A percentile compares a stretch with the other conserved stretches of the same genome.
These are phyloP conservation scores for Gonium pectorale DNA, from an alignment of 139 green algal species.

Conservation along the genomic window DNA sequence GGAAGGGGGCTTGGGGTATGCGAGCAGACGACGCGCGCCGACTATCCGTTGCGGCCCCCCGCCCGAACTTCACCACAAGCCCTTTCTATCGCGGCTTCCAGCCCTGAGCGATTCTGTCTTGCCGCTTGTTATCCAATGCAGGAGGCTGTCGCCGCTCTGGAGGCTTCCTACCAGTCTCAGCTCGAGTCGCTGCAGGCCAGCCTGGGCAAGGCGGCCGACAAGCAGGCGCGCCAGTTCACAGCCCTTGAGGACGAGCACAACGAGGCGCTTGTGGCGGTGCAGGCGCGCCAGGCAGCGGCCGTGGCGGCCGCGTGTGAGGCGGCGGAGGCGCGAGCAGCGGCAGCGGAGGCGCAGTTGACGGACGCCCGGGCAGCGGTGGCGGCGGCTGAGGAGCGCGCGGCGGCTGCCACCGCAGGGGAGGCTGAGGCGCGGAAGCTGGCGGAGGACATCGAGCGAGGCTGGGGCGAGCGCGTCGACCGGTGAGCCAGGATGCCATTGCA, in stretches of 20 bases:
- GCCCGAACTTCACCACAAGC: too few species aligned
- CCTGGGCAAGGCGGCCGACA: slow-evolving; percentile 13
- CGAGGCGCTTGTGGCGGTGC: slow-evolving; percentile 4
- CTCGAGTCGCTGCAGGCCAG: slow-evolving; percentile 15
- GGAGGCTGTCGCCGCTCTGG: not conserved
- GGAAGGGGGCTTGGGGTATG: too few species aligned
- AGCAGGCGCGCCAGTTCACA: slow-evolving; percentile 24
- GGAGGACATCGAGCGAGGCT: slow-evolving; percentile 28
- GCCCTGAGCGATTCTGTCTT: too few species aligned
- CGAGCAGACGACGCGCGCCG: too few species aligned
- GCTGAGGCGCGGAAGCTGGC: slow-evolving; percentile 7
- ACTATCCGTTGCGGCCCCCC: too few species aligned
- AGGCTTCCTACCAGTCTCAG: slow-evolving; percentile 10
- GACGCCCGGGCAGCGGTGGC: not conserved
- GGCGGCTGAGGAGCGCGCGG: slow-evolving; percentile 1
- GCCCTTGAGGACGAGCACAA: slow-evolving; percentile 31
- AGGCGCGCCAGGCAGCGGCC: slow-evolving; percentile 6
- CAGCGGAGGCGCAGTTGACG: slow-evolving; percentile 15
- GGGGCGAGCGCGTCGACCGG: slow-evolving; percentile 33
- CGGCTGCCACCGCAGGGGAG: slow-evolving; percentile 6
- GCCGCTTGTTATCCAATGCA: too few species aligned
- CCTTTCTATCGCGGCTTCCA: too few species aligned
- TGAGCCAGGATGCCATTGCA: too few species aligned
- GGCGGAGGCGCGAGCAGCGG: not conserved
- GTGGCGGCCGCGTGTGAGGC: not conserved